These are phyloP conservation scores for Hypholoma sublateritium DNA, from an alignment of 768 basidiomycete genomes.

Conservation along the genomic window DNA sequence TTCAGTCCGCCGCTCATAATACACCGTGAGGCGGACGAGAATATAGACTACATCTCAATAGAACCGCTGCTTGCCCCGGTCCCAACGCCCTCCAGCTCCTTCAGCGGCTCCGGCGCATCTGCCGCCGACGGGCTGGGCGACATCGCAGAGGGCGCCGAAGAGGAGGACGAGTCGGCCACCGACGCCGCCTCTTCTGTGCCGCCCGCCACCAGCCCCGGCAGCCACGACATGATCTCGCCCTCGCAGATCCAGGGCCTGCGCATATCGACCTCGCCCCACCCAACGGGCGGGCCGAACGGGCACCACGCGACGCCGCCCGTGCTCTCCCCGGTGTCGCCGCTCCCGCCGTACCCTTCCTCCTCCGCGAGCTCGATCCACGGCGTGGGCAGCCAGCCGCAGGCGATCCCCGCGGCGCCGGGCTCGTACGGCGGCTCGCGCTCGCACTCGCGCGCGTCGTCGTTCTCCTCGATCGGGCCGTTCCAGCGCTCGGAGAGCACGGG, in stretches of 20 bases:
- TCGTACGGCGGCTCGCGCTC: conserved; percentile 10
- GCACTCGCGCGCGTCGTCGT: conserved; percentile 21
- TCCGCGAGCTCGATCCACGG: conserved; percentile 5
- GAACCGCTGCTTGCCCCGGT: conserved; percentile 53
- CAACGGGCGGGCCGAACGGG: conserved; percentile 19
- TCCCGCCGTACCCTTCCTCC: conserved; percentile 19
- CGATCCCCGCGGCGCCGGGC: conserved; percentile 7
- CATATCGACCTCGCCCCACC: conserved; percentile 45
- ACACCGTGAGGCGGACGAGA: conserved; percentile 9
- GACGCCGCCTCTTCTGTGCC: conserved; percentile 14
- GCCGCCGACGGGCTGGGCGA: conserved; percentile 46
- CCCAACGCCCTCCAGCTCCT: conserved; percentile 12
- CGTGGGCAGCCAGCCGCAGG: conserved; percentile 2
- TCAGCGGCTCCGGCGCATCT: conserved; percentile 20
- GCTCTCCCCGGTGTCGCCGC: conserved; percentile 25
- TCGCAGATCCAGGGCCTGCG: conserved; percentile 57
- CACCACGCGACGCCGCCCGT: conserved; percentile 24
- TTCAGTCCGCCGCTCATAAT: conserved; percentile 19
- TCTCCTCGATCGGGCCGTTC: conserved; percentile 33
- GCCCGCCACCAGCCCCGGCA: conserved; percentile 8
- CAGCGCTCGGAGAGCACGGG: conserved; percentile 33
- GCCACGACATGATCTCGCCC: conserved; percentile 25
- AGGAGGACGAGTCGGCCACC: conserved; percentile 37
- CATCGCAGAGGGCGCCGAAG: conserved; percentile 64
- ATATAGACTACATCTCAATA: conserved; percentile 33